Evolutionary conservation across 345 rosid genomes (phyloP), one percentile per base, ranked within the genome.

Genomic region (Linum trigynum): DNA sequence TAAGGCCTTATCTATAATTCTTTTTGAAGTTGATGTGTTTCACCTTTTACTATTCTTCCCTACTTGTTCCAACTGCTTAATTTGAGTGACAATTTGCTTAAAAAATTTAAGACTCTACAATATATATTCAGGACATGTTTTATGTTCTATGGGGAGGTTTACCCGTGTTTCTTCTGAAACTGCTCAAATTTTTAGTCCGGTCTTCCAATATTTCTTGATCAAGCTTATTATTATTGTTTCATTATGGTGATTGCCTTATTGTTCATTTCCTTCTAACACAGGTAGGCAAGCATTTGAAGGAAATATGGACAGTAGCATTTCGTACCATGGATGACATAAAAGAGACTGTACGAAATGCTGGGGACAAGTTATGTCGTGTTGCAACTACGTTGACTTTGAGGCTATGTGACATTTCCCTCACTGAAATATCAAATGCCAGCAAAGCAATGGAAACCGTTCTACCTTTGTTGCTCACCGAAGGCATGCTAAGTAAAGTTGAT

Each of bases 241-340:
- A 8, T 62, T 38, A 65, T 57, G 32, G 61, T 69, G 37, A 67
- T 7, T 45, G 7, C 32, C 32, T 38, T 45, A 62, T 32, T 73
- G 17, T 63, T 53, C 72, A 63, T 37, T 80, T 69, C 57, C 67
- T 80, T 69, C 57, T 68, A 55, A 39, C 60, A 45, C 69, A 92
- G 98, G 84, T 92, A 37, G 76, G 82, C 62, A 91, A 84, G 75
- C 85, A 90, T 81, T 74, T 92, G 81, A 86, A 79, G 83, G 82
- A 76, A 73, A 57, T 90, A 57, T 92, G 98, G 97, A 75, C 76
- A 8, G 90, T 81, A 67, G 85, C 91, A 55, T 92, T 88, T 77
- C 97, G 97, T 73, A 97, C 97, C 75, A 90, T 92, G 98, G 97
- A 92, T 85, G 98, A 92, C 83, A 90, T 90, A 65, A 92, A 92